A percentile compares a stretch with the other conserved stretches of the same genome.
phyloP scores from a whole-genome alignment of 1,139 yeast genomes.

The Yarrowia galli region DNA sequence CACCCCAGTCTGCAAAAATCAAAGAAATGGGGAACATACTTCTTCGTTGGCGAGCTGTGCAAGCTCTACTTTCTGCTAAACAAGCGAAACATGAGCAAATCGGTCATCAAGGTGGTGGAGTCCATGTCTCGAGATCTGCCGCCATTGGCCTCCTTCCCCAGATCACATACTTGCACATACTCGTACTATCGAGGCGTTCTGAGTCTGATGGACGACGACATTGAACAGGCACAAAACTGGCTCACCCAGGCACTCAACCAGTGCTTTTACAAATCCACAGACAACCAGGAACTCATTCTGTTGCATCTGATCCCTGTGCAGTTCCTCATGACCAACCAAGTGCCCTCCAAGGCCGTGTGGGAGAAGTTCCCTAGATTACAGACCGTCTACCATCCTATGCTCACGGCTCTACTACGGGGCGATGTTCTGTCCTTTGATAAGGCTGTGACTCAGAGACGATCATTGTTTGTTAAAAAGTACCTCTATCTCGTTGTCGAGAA shows the following conservation, averaged over 20 bases:
- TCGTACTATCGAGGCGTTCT: constrained; percentile 71
- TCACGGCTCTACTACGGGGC: constrained; percentile 51
- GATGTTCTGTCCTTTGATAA: constrained; percentile 54
- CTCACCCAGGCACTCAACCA: constrained; percentile 59
- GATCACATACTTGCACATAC: constrained; percentile 65
- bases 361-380: constrained; percentile 55
- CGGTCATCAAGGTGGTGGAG: constrained; percentile 74
- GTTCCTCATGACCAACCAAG: constrained; percentile 45
- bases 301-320: constrained; percentile 52
- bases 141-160: constrained; percentile 55
- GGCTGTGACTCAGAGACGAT: constrained; percentile 57
- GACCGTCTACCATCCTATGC: constrained; percentile 56
- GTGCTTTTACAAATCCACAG: constrained; percentile 47
- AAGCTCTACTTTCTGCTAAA: constrained; percentile 73
- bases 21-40: constrained; percentile 73
- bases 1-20: constrained; percentile 59
- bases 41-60: constrained; percentile 75
- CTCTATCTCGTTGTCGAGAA: constrained; percentile 68
- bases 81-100: constrained; percentile 78
- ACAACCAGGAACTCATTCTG: constrained; percentile 53
- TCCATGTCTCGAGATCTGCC: constrained; percentile 64
- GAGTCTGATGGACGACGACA: constrained; percentile 68
- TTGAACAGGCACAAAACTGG: constrained; percentile 58
- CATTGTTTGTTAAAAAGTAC: constrained; percentile 63
- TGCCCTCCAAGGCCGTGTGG: constrained; percentile 56